Evolutionary conservation across 768 basidiomycete species (phyloP).

Genomic region (Macrocybe gigantea): DNA sequence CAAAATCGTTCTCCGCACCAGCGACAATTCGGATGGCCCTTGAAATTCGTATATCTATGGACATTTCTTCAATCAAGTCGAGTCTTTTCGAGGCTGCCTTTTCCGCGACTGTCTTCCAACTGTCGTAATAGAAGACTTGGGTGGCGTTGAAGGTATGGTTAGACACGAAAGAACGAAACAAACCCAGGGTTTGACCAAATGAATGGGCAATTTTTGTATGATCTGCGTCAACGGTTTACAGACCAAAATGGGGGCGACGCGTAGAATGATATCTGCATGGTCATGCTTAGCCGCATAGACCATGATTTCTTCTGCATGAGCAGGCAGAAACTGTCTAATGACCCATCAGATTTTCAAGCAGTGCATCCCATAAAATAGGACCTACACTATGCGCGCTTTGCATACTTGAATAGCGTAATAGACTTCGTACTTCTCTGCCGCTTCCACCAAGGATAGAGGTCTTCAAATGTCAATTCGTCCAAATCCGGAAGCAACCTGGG

Average conservation of each 20-base stretch:
- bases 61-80: too few relatives aligned
- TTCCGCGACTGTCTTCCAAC: too few relatives aligned
- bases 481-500: conserved; percentile 17
- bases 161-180: not conserved
- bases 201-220: not conserved
- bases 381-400: conserved; percentile 18
- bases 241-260: not conserved
- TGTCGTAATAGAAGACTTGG: too few relatives aligned
- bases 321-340: not conserved
- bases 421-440: conserved; percentile 26
- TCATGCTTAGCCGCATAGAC: not conserved
- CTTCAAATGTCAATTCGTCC: conserved; percentile 9
- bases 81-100: too few relatives aligned
- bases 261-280: not conserved
- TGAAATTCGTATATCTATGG: too few relatives aligned
- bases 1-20: too few relatives aligned
- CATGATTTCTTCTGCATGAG: not conserved
- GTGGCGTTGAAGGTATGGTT: too few relatives aligned
- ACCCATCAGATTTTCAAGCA: too few relatives aligned
- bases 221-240: not conserved
- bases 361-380: not conserved
- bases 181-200: not conserved
- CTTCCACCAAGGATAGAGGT: conserved; percentile 18
- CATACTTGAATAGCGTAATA: conserved; percentile 22
- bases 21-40: too few relatives aligned